These are phyloP conservation scores for Heritiera littoralis DNA, from an alignment of 345 rosid species.

Conservation along the genomic window DNA sequence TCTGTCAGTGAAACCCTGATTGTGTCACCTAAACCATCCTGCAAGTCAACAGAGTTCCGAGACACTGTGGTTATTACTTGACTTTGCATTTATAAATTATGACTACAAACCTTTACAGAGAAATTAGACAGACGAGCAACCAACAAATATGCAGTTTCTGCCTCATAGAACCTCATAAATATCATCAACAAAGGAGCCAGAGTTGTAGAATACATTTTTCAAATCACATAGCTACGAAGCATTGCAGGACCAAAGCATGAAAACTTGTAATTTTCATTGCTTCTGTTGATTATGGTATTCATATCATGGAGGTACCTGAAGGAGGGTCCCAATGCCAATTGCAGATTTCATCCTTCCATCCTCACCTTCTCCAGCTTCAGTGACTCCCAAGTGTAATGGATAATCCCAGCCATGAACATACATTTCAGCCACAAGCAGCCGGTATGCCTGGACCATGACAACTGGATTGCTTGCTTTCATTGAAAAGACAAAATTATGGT, in stretches of 20 bases:
- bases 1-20: slow-evolving; percentile 96
- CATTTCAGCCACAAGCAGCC: slow-evolving; percentile 94
- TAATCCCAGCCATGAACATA: slow-evolving; percentile 96
- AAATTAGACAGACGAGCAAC: slow-evolving; percentile 11
- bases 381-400: slow-evolving; percentile 95
- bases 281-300: neutral
- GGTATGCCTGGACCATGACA: slow-evolving; percentile 97
- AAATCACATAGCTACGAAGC: slow-evolving; percentile 3
- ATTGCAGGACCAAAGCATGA: neutral
- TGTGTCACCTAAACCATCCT: slow-evolving; percentile 99
- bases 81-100: neutral
- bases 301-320: slow-evolving; percentile 57
- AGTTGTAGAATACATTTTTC: slow-evolving; percentile 11
- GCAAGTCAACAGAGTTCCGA: slow-evolving; percentile 29
- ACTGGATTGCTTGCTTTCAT: slow-evolving; percentile 99
- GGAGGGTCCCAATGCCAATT: slow-evolving; percentile 96
- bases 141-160: neutral
- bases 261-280: neutral
- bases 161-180: neutral
- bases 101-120: neutral
- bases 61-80: slow-evolving; percentile 4
- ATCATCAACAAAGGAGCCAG: slow-evolving; percentile 2
- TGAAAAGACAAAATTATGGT: slow-evolving; percentile 93
- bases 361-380: slow-evolving; percentile 99
- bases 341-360: slow-evolving; percentile 99